Evolutionary conservation across 768 basidiomycete species (phyloP).

Genomic region (Chalciporus piperatus): DNA sequence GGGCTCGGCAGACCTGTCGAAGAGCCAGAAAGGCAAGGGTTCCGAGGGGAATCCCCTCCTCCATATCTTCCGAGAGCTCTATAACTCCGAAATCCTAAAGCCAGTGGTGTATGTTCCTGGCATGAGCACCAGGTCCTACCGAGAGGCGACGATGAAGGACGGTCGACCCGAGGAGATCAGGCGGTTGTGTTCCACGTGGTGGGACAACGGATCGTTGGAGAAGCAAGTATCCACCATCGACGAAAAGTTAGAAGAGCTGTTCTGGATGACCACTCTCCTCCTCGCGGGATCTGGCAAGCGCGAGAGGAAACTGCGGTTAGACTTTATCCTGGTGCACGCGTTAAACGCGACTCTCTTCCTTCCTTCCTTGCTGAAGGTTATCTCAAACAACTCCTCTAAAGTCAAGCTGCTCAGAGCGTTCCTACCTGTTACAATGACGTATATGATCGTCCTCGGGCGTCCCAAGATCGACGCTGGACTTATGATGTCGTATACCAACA

Average conservation of each 20-base stretch:
- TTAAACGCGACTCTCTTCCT: slow-evolving; percentile 53
- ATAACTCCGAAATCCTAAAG: slow-evolving; percentile 46
- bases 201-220: slow-evolving; percentile 24
- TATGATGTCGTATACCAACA: slow-evolving; percentile 43
- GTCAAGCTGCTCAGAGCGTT: slow-evolving; percentile 45
- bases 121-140: slow-evolving; percentile 37
- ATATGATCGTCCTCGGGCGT: slow-evolving; percentile 44
- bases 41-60: slow-evolving; percentile 41
- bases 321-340: slow-evolving; percentile 60
- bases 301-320: slow-evolving; percentile 48
- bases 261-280: slow-evolving; percentile 48
- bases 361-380: slow-evolving; percentile 36
- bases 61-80: slow-evolving; percentile 48
- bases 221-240: slow-evolving; percentile 31
- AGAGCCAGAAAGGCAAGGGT: slow-evolving; percentile 9
- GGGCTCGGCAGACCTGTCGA: not conserved
- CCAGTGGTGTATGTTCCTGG: slow-evolving; percentile 55
- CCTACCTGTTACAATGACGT: slow-evolving; percentile 37
- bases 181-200: slow-evolving; percentile 41
- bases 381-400: slow-evolving; percentile 35
- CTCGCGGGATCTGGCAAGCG: slow-evolving; percentile 45
- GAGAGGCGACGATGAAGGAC: slow-evolving; percentile 32
- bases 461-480: slow-evolving; percentile 50
- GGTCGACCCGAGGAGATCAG: slow-evolving; percentile 45
- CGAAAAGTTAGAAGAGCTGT: slow-evolving; percentile 45